These are phyloP conservation scores for Cubamyces lactineus DNA, from an alignment of 768 basidiomycete genomes.

Conservation along the genomic window DNA sequence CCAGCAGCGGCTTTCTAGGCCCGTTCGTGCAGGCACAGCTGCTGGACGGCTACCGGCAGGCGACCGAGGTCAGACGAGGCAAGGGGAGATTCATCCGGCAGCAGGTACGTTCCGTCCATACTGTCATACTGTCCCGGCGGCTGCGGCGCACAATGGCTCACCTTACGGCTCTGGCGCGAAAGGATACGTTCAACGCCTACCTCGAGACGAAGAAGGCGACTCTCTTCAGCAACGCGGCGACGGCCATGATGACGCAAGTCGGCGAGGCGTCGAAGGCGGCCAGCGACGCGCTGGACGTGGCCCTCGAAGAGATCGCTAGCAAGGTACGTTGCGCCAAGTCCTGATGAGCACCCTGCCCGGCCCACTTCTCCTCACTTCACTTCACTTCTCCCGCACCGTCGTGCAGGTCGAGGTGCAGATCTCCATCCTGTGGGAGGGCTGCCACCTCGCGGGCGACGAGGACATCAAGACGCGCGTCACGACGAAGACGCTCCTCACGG, in stretches of 20 bases:
- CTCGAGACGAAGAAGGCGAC: background rate
- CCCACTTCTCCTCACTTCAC: no score
- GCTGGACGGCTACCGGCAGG: constrained; percentile 50
- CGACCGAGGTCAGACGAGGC: constrained; percentile 52
- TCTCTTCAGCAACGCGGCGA: background rate
- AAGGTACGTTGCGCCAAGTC: background rate
- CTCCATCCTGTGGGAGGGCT: constrained; percentile 6
- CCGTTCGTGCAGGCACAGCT: constrained; percentile 59
- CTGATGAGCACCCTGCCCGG: no score
- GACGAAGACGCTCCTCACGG: background rate
- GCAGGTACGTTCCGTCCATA: constrained; percentile 41
- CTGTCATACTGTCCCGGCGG: no score
- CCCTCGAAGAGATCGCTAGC: background rate
- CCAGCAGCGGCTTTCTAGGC: constrained; percentile 34
- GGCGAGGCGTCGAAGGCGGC: background rate
- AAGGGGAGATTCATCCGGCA: constrained; percentile 58
- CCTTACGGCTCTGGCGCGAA: background rate
- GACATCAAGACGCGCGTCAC: background rate
- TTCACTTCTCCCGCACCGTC: no score
- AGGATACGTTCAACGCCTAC: background rate
- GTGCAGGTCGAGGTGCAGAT: background rate
- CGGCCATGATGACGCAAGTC: background rate
- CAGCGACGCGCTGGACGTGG: background rate
- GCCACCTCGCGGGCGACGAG: background rate
- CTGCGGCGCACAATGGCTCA: no score